Percentiles rank a stretch among this genome's conserved stretches.
Conservation (phyloP, 768 basidiomycete genomes). For the Mycena haematopus region DNA sequence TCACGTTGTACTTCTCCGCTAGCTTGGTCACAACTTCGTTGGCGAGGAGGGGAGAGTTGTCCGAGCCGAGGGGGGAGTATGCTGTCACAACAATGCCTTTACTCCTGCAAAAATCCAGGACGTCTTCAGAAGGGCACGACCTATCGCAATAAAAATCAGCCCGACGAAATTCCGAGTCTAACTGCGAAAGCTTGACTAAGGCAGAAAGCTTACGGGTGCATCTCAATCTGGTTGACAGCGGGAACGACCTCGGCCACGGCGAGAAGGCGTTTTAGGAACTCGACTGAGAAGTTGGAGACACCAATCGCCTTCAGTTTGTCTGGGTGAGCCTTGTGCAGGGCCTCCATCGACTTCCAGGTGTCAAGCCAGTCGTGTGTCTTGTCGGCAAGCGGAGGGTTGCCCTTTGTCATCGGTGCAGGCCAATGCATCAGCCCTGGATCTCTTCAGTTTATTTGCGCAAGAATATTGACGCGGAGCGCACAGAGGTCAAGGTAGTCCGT, state of each 20-base stretch:
- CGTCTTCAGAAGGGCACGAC: constrained; percentile 69
- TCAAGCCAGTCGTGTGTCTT: constrained; percentile 61
- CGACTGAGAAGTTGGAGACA: constrained; percentile 75
- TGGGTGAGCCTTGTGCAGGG: constrained; percentile 64
- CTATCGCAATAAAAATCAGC: constrained; percentile 33
- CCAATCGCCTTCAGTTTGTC: constrained; percentile 84
- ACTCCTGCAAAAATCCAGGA: constrained; percentile 62
- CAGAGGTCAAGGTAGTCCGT: constrained; percentile 84
- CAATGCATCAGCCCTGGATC: constrained; percentile 77
- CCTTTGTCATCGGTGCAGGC: constrained; percentile 76
- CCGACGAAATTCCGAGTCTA: background rate
- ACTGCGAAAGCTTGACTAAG: constrained; percentile 31
- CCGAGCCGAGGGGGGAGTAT: constrained; percentile 82
- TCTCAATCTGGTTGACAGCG: constrained; percentile 82
- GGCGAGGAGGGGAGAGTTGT: constrained; percentile 67
- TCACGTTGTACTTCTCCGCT: constrained; percentile 64
- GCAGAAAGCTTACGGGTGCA: constrained; percentile 58
- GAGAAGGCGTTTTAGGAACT: constrained; percentile 67
- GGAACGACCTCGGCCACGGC: constrained; percentile 64
- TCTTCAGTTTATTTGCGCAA: background rate
- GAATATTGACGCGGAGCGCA: constrained; percentile 37
- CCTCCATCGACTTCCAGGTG: constrained; percentile 83
- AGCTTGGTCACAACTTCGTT: constrained; percentile 67
- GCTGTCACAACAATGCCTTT: constrained; percentile 77
- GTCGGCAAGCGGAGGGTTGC: constrained; percentile 37